Percentiles rank a stretch among this genome's conserved stretches.
Evolutionary conservation across 192 early-diverging fungal genomes (phyloP).

Genomic region (Backusella tarrabulga): DNA sequence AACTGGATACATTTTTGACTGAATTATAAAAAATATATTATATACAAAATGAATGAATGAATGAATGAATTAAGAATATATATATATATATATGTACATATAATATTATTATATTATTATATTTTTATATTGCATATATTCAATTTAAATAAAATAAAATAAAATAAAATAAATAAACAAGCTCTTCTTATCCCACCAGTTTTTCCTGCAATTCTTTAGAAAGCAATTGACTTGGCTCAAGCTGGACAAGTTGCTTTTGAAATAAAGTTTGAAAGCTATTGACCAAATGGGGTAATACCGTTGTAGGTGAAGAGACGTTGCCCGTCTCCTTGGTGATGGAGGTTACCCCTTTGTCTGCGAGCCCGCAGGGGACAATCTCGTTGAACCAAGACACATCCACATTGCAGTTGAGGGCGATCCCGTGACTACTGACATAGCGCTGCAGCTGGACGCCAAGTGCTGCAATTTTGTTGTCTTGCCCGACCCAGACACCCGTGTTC

Average conservation of each 20-base stretch:
- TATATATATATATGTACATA: background rate
- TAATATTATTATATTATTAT: background rate
- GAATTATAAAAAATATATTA: background rate
- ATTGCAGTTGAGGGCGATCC: constrained; percentile 93
- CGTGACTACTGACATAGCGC: constrained; percentile 87
- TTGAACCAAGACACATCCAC: constrained; percentile 87
- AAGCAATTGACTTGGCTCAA: background rate
- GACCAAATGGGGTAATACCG: constrained; percentile 51
- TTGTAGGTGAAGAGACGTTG: constrained; percentile 32
- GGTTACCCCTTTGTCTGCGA: constrained; percentile 75
- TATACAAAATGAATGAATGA: background rate
- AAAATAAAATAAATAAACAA: background rate
- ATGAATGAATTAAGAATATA: background rate
- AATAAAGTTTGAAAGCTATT: constrained; percentile 22
- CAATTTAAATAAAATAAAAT: background rate
- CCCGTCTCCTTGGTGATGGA: constrained; percentile 60
- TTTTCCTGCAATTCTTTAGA: background rate
- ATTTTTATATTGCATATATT: background rate
- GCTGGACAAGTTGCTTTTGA: constrained; percentile 1
- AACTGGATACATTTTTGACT: constrained; percentile 2
- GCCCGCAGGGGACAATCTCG: constrained; percentile 88
- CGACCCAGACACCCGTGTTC: constrained; percentile 94
- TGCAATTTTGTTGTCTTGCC: constrained; percentile 81
- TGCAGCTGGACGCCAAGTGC: constrained; percentile 90
- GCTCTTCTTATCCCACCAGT: background rate